A percentile compares a stretch with the other conserved stretches of the same genome.
These are phyloP conservation scores for Hibiscus syriacus DNA, from an alignment of 345 rosid genomes.

Conservation along the genomic window DNA sequence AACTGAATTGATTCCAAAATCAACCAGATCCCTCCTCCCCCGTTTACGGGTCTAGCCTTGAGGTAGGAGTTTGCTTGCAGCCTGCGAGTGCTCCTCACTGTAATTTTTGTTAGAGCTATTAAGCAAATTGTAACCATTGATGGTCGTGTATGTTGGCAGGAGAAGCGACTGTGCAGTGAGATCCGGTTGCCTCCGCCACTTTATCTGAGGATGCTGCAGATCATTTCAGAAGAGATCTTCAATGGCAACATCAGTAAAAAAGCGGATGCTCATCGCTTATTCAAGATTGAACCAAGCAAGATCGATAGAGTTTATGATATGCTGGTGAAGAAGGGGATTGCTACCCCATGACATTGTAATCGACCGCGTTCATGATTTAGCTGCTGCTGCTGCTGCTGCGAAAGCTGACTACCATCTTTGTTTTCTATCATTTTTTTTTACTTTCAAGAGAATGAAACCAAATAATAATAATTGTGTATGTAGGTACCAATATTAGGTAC, in stretches of 20 bases:
- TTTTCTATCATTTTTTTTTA: background rate
- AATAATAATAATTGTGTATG: background rate
- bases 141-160: conserved; percentile 39
- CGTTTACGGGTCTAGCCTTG: background rate
- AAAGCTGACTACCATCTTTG: background rate
- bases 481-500: background rate
- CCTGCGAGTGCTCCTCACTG: background rate
- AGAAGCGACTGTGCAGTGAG: conserved; percentile 77
- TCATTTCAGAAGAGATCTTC: conserved; percentile 67
- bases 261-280: conserved; percentile 66
- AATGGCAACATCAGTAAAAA: conserved; percentile 65
- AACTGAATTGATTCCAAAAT: background rate
- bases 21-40: background rate
- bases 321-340: conserved; percentile 91
- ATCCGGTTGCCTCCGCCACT: conserved; percentile 62
- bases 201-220: conserved; percentile 83
- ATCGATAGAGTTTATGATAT: conserved; percentile 82
- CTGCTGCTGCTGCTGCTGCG: background rate
- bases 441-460: background rate
- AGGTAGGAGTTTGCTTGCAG: background rate
- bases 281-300: conserved; percentile 75
- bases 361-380: background rate
- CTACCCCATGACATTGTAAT: conserved; percentile 33
- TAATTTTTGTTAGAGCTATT: background rate
- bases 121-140: background rate